A percentile compares a stretch with the other conserved stretches of the same genome.
These are phyloP conservation scores for Pythium vanterpoolii DNA, from an alignment of 352 stramenopile genomes.

Conservation along the genomic window DNA sequence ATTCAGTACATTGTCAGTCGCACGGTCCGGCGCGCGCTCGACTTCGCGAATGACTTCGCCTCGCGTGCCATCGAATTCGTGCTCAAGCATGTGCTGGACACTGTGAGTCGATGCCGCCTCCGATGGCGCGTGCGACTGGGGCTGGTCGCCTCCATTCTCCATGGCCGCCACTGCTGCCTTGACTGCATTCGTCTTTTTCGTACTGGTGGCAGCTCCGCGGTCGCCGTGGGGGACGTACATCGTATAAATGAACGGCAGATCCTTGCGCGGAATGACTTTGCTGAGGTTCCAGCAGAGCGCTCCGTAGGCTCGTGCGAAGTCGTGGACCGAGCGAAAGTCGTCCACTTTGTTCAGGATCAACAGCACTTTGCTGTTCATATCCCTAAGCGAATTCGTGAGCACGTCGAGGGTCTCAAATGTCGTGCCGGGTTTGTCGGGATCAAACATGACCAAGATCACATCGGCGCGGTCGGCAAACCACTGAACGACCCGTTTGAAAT, in stretches of 20 bases:
- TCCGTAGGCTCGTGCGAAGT: constrained; percentile 83
- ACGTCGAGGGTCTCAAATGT: constrained; percentile 89
- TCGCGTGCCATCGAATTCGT: constrained; percentile 84
- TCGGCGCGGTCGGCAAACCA: constrained; percentile 85
- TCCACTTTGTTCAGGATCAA: constrained; percentile 90
- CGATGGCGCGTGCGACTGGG: neutral
- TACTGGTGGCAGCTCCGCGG: constrained; percentile 20
- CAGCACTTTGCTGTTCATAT: constrained; percentile 78
- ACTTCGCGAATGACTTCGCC: constrained; percentile 84
- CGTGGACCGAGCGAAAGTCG: constrained; percentile 83
- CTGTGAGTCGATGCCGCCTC: neutral
- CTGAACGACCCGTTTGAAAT: constrained; percentile 85
- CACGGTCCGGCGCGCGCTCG: constrained; percentile 71
- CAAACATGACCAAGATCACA: constrained; percentile 89
- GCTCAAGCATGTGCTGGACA: constrained; percentile 76
- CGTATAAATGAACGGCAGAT: constrained; percentile 87
- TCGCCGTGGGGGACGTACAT: constrained; percentile 84
- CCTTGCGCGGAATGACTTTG: constrained; percentile 84
- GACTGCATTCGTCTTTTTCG: constrained; percentile 4
- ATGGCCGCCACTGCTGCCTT: neutral
- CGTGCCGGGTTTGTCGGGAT: constrained; percentile 85
- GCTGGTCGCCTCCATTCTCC: neutral
- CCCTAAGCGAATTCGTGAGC: constrained; percentile 69
- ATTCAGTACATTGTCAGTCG: constrained; percentile 82
- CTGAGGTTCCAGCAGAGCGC: constrained; percentile 88